Base-by-base conservation (phyloP, 371 early-diverging fungal genomes). In the Mucor racemosus region DNA sequence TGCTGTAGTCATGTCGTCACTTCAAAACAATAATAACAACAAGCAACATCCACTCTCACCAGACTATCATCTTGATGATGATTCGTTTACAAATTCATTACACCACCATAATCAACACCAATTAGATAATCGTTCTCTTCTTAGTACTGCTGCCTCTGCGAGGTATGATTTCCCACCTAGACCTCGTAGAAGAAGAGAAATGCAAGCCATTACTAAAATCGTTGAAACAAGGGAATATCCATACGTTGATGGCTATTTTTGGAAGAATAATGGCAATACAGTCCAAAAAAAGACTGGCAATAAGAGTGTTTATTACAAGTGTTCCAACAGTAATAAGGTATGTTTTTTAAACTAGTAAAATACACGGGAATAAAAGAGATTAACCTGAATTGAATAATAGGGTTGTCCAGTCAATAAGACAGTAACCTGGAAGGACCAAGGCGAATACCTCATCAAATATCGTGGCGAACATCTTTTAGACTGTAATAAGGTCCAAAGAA, bases 321-420 rank as follows among this genome's bases (percentile, higher is more conserved):
- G 86, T 39, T 76, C 79, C 11, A 76, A 79, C 48, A 76, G 80
- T 41, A 74, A 66, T 21, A 80, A 78, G 71, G 80, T 77, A 72
- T 67, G 8, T 15, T 26, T 50, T 21, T 17, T 7, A 11, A 38
- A 38, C 1, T 1, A 26, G 26, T 26, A 3, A 26, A 26, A 26
- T 26, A 3, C 26, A 26, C 26, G 3, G 26, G 26, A 46, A 19
- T 19, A 17, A 19, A 42, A 13, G n/a, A 31, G 1, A 42, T 33
- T 44, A 26, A 36, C 44, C 7, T 33, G 1, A 3, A 26, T 26
- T 26, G 26, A 26, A 26, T 26, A 26, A 11, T 48, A 84, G 81
- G 84, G 81, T 11, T 84, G 84, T 62, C 79, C 84, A 7, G 89
- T 89, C 3, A 89, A 89, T 66, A 89, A 89, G 67, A 89, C 89